A percentile compares a stretch with the other conserved stretches of the same genome.
Evolutionary conservation across 805 yeast genomes (phyloP).

Genomic region (Metschnikowia sp.): DNA sequence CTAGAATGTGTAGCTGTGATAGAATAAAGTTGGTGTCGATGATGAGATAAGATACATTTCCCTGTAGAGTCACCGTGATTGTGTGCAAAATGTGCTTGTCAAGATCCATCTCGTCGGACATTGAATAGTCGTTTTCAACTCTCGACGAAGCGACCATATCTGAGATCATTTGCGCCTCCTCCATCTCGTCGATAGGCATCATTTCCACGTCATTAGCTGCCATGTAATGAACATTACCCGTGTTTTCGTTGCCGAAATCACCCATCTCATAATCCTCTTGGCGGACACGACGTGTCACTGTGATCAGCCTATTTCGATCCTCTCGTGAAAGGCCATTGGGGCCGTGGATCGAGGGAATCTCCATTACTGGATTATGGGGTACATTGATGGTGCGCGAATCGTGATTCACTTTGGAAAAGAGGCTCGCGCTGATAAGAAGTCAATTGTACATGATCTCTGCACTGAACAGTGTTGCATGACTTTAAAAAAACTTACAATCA

Average conservation of each 20-base stretch:
- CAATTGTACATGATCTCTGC: too few species aligned
- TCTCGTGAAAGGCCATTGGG: constrained; percentile 30
- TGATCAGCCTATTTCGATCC: constrained; percentile 24
- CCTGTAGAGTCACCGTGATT: constrained; percentile 14
- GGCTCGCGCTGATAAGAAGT: too few species aligned
- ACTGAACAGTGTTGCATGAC: too few species aligned
- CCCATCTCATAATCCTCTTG: not conserved
- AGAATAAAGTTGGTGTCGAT: constrained; percentile 83
- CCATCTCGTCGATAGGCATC: constrained; percentile 45
- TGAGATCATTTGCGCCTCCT: constrained; percentile 43
- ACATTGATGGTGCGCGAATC: not conserved
- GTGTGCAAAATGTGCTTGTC: constrained; percentile 15
- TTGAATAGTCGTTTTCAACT: constrained; percentile 1
- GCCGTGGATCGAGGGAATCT: constrained; percentile 37
- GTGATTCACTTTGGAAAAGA: too few species aligned
- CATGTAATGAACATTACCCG: not conserved
- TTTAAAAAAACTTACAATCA: too few species aligned
- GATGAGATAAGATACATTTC: constrained; percentile 45
- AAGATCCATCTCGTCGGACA: constrained; percentile 16
- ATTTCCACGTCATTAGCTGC: constrained; percentile 42
- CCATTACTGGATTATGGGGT: constrained; percentile 3
- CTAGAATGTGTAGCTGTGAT: constrained; percentile 60
- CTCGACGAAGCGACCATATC: constrained; percentile 29
- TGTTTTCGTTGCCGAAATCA: not conserved
- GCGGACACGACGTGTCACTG: constrained; percentile 19